Conservation (phyloP, 1,284 basidiomycete species). For the Fomitopsis schrenkii region DNA sequence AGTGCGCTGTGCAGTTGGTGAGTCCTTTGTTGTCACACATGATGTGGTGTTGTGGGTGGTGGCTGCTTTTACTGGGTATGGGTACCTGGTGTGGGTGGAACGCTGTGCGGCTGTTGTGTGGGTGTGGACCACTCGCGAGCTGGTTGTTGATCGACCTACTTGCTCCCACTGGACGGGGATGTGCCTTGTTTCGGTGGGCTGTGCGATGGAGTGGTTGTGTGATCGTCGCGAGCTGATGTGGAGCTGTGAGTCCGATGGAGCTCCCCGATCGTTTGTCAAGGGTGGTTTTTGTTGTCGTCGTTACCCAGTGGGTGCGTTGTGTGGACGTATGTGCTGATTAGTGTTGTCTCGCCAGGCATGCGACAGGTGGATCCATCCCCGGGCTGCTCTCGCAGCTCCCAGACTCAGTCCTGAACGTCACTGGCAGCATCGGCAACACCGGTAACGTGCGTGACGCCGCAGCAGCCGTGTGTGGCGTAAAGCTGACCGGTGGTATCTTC, state of each 20-base stretch:
- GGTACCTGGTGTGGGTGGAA: neutral
- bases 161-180: no score
- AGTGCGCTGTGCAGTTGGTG: constrained; percentile 88
- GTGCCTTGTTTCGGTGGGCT: no score
- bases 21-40: constrained; percentile 19
- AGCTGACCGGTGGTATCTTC: neutral
- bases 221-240: no score
- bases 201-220: no score
- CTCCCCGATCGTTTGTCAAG: neutral
- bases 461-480: neutral
- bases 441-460: constrained; percentile 54
- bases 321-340: neutral
- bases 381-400: constrained; percentile 67
- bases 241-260: no score
- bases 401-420: constrained; percentile 70
- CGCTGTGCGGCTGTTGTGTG: neutral
- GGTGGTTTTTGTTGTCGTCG: neutral
- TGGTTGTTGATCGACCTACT: no score
- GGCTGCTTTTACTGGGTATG: neutral
- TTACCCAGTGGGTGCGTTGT: neutral
- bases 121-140: no score
- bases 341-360: constrained; percentile 40
- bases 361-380: constrained; percentile 80
- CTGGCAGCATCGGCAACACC: constrained; percentile 61
- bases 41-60: neutral